Evolutionary conservation across 1,139 yeast species (phyloP).

Genomic region (Yamadazyma buinensis): DNA sequence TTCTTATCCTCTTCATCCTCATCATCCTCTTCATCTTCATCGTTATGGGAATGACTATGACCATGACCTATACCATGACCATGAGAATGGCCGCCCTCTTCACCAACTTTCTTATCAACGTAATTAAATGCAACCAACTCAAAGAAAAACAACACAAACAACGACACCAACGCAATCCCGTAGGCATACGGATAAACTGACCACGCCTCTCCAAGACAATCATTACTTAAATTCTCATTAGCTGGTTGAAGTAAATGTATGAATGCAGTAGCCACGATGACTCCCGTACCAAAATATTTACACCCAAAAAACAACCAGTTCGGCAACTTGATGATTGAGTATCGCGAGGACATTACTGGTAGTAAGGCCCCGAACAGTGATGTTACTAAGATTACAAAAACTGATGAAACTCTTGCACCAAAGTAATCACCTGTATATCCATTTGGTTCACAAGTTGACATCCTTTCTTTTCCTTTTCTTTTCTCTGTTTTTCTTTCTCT

Average conservation of each 20-base stretch:
- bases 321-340: conserved; percentile 53
- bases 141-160: conserved; percentile 43
- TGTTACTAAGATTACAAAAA: conserved; percentile 62
- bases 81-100: not conserved
- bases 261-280: conserved; percentile 84
- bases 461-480: conserved; percentile 2
- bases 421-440: conserved; percentile 35
- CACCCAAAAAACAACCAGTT: conserved; percentile 64
- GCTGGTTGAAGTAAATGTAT: conserved; percentile 85
- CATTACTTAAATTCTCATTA: conserved; percentile 37
- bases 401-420: conserved; percentile 72
- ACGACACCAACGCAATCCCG: conserved; percentile 37
- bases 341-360: conserved; percentile 55
- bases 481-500: not conserved
- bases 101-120: conserved; percentile 38
- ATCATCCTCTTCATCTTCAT: conserved; percentile 11
- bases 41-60: conserved; percentile 30
- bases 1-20: conserved; percentile 15
- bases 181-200: conserved; percentile 40
- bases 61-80: no score
- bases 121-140: conserved; percentile 55
- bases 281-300: conserved; percentile 89
- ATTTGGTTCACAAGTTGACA: conserved; percentile 31
- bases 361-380: conserved; percentile 58
- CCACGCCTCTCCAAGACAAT: conserved; percentile 34